These are phyloP conservation scores for Metschnikowia lochheadii DNA, from an alignment of 805 yeast genomes.

Conservation along the genomic window DNA sequence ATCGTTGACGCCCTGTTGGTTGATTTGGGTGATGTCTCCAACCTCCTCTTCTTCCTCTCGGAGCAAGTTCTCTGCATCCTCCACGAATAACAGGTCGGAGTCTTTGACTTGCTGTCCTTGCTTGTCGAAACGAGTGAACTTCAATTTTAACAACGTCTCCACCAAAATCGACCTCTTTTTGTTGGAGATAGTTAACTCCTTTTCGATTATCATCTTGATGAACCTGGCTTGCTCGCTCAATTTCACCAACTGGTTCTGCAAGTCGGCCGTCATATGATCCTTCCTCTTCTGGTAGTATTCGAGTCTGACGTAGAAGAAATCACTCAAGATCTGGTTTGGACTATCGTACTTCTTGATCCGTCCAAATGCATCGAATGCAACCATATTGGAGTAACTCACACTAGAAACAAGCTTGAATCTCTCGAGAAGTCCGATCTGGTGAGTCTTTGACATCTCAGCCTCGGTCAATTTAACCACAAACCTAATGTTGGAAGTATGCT, in stretches of 20 bases:
- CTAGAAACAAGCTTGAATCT: slow-evolving; percentile 73
- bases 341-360: slow-evolving; percentile 77
- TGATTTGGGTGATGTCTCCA: slow-evolving; percentile 19
- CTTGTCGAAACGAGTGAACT: slow-evolving; percentile 75
- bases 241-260: slow-evolving; percentile 72
- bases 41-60: slow-evolving; percentile 43
- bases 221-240: slow-evolving; percentile 84
- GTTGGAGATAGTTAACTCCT: slow-evolving; percentile 65
- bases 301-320: slow-evolving; percentile 80
- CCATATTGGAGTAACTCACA: slow-evolving; percentile 81
- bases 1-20: slow-evolving; percentile 23
- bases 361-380: slow-evolving; percentile 88
- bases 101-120: slow-evolving; percentile 58
- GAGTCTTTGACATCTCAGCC: slow-evolving; percentile 81
- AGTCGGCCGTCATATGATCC: slow-evolving; percentile 64
- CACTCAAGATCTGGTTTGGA: slow-evolving; percentile 73
- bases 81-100: slow-evolving; percentile 19
- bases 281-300: slow-evolving; percentile 90
- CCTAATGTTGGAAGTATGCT: slow-evolving; percentile 76
- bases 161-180: slow-evolving; percentile 64
- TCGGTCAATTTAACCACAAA: slow-evolving; percentile 71
- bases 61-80: slow-evolving; percentile 26
- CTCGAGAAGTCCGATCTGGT: slow-evolving; percentile 72
- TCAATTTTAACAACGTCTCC: slow-evolving; percentile 54
- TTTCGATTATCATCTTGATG: slow-evolving; percentile 83